Evolutionary conservation across 257 asterid genomes (phyloP).

Genomic region (Cordia subcordata): DNA sequence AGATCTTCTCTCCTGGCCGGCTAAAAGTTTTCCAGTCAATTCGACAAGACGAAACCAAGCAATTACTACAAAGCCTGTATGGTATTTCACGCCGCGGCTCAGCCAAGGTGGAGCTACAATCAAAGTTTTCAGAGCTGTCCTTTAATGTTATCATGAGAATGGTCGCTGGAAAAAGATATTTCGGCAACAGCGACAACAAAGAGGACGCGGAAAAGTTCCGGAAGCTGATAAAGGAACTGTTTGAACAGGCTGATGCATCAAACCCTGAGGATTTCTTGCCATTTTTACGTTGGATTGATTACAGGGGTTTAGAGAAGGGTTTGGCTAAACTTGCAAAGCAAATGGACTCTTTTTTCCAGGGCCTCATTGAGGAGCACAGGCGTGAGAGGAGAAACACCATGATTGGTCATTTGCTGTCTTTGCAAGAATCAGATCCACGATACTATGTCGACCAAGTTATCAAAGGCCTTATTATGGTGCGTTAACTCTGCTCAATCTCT

Average conservation of each 20-base stretch:
- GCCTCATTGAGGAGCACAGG: conserved; percentile 37
- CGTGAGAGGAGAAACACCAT: conserved; percentile 21
- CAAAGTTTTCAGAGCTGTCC: conserved; percentile 18
- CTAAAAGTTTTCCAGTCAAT: conserved; percentile 19
- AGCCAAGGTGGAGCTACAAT: conserved; percentile 21
- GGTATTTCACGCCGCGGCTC: background rate
- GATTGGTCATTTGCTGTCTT: conserved; percentile 47
- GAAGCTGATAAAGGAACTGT: conserved; percentile 15
- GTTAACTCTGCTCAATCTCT: background rate
- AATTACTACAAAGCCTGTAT: conserved; percentile 5
- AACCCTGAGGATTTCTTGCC: conserved; percentile 28
- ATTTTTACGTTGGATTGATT: conserved; percentile 32
- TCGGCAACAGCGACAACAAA: conserved; percentile 7
- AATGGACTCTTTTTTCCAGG: conserved; percentile 38
- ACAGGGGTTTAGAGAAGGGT: conserved; percentile 29
- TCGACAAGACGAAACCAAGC: conserved; percentile 24
- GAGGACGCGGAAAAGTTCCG: conserved; percentile 20
- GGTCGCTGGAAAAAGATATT: conserved; percentile 31
- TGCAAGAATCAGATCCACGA: conserved; percentile 46
- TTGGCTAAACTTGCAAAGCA: conserved; percentile 15
- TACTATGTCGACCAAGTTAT: conserved; percentile 41
- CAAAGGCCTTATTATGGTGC: conserved; percentile 40
- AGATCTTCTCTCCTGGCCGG: conserved; percentile 27
- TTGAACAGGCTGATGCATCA: conserved; percentile 14
- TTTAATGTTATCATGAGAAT: conserved; percentile 31